A percentile compares a stretch with the other conserved stretches of the same genome.
phyloP scores from a whole-genome alignment of 371 early-diverging fungal genomes.

The Mucor piriformis region DNA sequence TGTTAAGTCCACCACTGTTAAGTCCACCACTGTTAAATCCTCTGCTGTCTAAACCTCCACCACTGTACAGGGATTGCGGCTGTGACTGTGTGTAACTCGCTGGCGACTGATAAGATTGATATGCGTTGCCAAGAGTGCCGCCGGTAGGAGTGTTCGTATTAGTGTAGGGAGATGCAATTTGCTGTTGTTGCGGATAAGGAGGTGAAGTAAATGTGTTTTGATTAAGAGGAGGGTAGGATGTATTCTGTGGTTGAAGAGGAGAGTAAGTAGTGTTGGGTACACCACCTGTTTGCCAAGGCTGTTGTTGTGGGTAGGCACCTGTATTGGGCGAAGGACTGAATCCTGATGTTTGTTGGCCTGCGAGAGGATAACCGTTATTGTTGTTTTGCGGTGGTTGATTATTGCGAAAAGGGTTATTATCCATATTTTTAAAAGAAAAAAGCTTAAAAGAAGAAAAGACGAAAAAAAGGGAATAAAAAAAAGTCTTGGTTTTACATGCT shows the following conservation, averaged over 20 bases:
- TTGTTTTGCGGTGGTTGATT: constrained; percentile 12
- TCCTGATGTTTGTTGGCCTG: constrained; percentile 2
- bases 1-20: too few species aligned
- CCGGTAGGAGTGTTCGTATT: not conserved
- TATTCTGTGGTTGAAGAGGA: constrained; percentile 21
- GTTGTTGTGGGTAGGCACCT: not conserved
- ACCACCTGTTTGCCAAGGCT: not conserved
- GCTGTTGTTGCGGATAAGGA: constrained; percentile 13
- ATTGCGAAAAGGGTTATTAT: constrained; percentile 42
- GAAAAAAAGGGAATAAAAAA: constrained; percentile 1
- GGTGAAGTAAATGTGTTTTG: constrained; percentile 16
- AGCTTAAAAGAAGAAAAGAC: constrained; percentile 2
- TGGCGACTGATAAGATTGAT: not conserved
- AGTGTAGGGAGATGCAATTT: not conserved
- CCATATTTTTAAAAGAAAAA: constrained; percentile 16
- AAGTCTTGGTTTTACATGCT: not conserved
- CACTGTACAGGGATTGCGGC: too few species aligned
- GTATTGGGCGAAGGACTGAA: not conserved
- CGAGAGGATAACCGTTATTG: not conserved
- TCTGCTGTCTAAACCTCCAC: too few species aligned
- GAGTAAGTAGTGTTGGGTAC: not conserved
- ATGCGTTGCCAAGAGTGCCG: not conserved
- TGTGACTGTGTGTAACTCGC: too few species aligned
- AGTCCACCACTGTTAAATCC: too few species aligned
- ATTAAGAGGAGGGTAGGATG: constrained; percentile 1